These are phyloP conservation scores for Schizosaccharomyces cryophilus DNA, from an alignment of 805 yeast species.

Conservation along the genomic window DNA sequence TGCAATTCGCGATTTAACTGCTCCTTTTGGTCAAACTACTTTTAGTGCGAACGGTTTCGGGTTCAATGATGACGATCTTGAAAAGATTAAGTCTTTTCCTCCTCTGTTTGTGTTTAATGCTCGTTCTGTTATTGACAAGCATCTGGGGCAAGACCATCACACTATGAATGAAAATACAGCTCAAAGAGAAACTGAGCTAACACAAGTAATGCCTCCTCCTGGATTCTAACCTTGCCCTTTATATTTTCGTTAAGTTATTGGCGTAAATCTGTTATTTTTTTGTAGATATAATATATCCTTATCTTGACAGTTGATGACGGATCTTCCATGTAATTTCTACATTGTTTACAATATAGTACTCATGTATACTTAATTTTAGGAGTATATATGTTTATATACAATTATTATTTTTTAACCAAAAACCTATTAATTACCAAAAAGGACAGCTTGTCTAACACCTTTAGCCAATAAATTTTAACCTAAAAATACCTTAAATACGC, in stretches of 20 bases:
- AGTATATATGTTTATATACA: no score
- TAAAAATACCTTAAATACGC: constrained; percentile 24
- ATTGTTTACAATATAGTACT: no score
- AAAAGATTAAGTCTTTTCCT: not conserved
- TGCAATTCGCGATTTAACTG: not conserved
- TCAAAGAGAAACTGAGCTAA: not conserved
- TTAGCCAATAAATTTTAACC: not conserved
- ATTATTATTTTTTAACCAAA: no score
- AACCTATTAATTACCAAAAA: no score
- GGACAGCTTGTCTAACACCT: no score
- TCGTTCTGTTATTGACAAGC: not conserved
- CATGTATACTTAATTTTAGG: no score
- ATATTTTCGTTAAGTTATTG: not conserved
- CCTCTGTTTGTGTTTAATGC: not conserved
- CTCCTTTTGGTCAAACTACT: not conserved
- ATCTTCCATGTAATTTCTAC: no score
- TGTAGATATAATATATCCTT: no score
- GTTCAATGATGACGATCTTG: not conserved
- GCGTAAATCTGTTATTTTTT: no score
- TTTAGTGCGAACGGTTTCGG: not conserved
- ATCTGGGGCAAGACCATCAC: not conserved
- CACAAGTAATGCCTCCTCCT: not conserved
- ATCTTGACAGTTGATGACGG: no score
- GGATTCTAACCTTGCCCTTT: not conserved
- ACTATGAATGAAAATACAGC: not conserved